phyloP scores from a whole-genome alignment of 306 rosid species.

The Prunus persica region DNA sequence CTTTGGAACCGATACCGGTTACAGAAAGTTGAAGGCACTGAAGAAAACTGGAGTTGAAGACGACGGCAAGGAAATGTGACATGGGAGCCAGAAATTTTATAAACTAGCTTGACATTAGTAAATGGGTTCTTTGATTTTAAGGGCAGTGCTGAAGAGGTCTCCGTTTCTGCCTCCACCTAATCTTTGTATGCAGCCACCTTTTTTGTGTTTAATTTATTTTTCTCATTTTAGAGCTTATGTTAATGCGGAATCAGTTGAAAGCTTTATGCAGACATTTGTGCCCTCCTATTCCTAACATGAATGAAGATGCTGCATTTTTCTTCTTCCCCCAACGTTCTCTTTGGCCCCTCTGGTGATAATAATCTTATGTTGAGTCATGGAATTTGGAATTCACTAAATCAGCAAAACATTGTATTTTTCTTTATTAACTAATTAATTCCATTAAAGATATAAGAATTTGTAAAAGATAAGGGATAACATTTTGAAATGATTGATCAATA shows the following conservation, averaged over 20 bases:
- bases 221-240: slow-evolving; percentile 22
- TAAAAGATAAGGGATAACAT: too few relatives aligned
- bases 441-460: too few relatives aligned
- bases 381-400: too few relatives aligned
- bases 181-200: slow-evolving; percentile 16
- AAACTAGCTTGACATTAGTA: slow-evolving; percentile 26
- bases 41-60: slow-evolving; percentile 47
- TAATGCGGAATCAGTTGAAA: slow-evolving; percentile 22
- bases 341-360: too few relatives aligned
- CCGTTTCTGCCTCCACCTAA: slow-evolving; percentile 17
- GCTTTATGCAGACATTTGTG: slow-evolving; percentile 28
- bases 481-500: too few relatives aligned
- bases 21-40: slow-evolving; percentile 77
- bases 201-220: slow-evolving; percentile 34
- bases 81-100: not conserved
- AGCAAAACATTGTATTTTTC: too few relatives aligned
- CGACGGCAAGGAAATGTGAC: slow-evolving; percentile 38
- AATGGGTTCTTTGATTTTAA: slow-evolving; percentile 26
- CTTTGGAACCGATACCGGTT: slow-evolving; percentile 83
- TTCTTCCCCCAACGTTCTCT: not conserved
- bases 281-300: slow-evolving; percentile 26
- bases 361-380: too few relatives aligned
- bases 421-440: too few relatives aligned
- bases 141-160: slow-evolving; percentile 32
- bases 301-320: slow-evolving; percentile 19